phyloP scores from a whole-genome alignment of 192 early-diverging fungal genomes.

The Anaeromyces robustus region DNA sequence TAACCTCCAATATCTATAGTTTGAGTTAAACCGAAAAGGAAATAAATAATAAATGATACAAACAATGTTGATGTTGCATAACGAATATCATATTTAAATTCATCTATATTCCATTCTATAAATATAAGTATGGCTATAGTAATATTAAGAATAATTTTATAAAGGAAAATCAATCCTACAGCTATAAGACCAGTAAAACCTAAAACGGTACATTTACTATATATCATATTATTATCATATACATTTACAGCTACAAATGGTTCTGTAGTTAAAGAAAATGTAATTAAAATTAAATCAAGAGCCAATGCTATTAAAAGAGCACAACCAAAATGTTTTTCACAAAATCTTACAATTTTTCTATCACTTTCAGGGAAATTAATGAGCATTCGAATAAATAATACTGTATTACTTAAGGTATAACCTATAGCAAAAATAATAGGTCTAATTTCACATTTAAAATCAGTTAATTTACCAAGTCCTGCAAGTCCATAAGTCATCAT shows the following conservation, averaged over 20 bases:
- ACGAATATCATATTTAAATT: not conserved
- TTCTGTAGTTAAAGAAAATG: not conserved
- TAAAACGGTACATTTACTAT: not conserved
- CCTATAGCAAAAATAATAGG: not conserved
- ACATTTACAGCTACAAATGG: not conserved
- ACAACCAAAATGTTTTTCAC: not conserved
- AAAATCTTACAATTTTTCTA: not conserved
- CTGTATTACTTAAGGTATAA: not conserved
- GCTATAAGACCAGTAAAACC: not conserved
- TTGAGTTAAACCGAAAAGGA: not conserved
- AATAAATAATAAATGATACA: not conserved
- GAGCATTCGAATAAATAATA: not conserved
- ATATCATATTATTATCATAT: not conserved
- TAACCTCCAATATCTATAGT: not conserved
- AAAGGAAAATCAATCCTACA: not conserved
- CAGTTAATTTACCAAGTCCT: not conserved
- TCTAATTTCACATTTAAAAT: not conserved
- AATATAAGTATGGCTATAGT: not conserved
- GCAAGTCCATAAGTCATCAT: not conserved
- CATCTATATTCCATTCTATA: not conserved
- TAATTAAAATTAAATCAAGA: not conserved
- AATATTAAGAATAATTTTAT: not conserved
- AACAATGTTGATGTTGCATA: not conserved
- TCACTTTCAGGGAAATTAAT: not conserved
- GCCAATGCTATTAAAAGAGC: not conserved